Percentiles rank a stretch among this genome's conserved stretches.
Conservation (phyloP, 2,329 filamentous ascomycete genomes). For the Fusarium cicatricum region DNA sequence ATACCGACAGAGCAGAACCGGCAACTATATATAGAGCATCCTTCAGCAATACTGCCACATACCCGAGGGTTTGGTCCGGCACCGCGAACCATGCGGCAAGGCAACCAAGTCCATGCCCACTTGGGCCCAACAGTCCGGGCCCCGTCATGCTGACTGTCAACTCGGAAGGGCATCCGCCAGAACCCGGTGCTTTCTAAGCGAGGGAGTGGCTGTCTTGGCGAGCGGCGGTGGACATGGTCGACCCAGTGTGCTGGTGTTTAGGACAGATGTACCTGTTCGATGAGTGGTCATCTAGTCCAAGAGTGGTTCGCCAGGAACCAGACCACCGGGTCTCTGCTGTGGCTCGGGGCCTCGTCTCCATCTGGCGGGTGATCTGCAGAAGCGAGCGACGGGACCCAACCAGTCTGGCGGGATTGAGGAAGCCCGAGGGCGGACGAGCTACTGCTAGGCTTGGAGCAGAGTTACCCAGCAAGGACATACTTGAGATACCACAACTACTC, state of each 20-base stretch:
- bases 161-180: slow-evolving; percentile 23
- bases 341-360: background rate
- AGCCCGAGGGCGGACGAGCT: too few relatives aligned
- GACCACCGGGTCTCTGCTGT: too few relatives aligned
- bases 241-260: too few relatives aligned
- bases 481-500: too few relatives aligned
- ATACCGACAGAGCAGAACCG: slow-evolving; percentile 29
- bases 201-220: background rate
- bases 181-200: background rate
- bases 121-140: slow-evolving; percentile 14
- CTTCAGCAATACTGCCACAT: background rate
- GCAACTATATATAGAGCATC: background rate
- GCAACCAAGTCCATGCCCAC: slow-evolving; percentile 11
- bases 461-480: too few relatives aligned
- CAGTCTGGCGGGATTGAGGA: too few relatives aligned
- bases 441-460: too few relatives aligned
- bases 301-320: slow-evolving; percentile 4
- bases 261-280: too few relatives aligned
- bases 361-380: background rate
- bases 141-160: background rate
- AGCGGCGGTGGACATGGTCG: too few relatives aligned
- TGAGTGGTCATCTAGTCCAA: too few relatives aligned
- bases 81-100: background rate
- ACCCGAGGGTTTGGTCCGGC: slow-evolving; percentile 18
- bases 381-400: background rate